Evolutionary conservation across 2,329 filamentous ascomycete genomes (phyloP), one percentile per base, ranked within the genome.

Genomic region (Samsoniella hepiali): DNA sequence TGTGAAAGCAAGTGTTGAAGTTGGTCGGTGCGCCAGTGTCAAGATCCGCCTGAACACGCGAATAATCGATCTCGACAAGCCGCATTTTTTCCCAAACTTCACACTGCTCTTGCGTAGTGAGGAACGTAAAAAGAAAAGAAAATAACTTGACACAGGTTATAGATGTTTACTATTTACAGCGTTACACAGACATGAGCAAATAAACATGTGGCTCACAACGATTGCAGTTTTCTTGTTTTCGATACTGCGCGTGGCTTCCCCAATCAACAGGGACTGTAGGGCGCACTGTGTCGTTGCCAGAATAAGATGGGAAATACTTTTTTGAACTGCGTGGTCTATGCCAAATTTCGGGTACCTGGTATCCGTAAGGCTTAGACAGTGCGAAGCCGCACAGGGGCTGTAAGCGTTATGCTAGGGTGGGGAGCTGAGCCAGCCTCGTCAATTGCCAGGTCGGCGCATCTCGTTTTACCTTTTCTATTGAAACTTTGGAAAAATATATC

Each of bases 1-100:
- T 72, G 65, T 77, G 74, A 65, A 73, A 76, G 54, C 67, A 71
- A 34, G 74, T 76, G 66, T 78, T 78, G 70, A 74, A 78, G 13
- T 68, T 61, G 17, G 56, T 61, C 9, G 65, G 58, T n/a, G 36
- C 44, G 27, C 63, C 63, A 7, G 47, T 60, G 40, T 66, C 65
- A 13, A 65, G 15, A 38, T 66, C 67, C 3, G 36, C 31, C 34
- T 63, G 56, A 22, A 69, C 66, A 36, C 2, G 36, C 34, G 36
- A 36, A 40, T 56, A 29, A 42, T 40, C 34, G 15, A 55, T 55
- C 36, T 55, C 34, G 10, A 55, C 51, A 10, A 55, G 53, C 6
- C 22, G 36, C 29, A 50, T 50, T 13, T 2, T 50, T 1, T 32
- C 13, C 4, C 38, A 31, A 50, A 11, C 15, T 50, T 50, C 10